Base-by-base conservation (phyloP, 257 asterid species). In the Solanum pinnatisectum region DNA sequence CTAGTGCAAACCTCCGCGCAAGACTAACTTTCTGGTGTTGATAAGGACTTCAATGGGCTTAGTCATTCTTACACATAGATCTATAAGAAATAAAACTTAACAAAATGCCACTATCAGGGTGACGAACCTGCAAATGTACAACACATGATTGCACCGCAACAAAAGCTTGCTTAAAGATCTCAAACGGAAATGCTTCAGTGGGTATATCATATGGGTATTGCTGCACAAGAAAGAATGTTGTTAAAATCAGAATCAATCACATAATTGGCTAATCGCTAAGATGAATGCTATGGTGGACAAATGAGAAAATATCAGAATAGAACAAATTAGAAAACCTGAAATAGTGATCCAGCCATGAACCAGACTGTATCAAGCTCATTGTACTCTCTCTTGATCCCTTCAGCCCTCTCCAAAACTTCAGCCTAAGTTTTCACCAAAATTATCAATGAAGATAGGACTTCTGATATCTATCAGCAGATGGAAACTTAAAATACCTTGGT, bases 281-380 rank as follows among this genome's bases (percentile, higher is more conserved):
- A 22, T 18, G n/a, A 49, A 27, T 18, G 32, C 20, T 18, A 82
- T 3, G 20, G 44, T 32, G 32, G 70, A 49, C 70, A 67, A 42
- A 12, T 13, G 63, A 79, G 33, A 40, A 89, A 56, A 46, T 35
- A 30, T 44, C 74, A 68, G 5, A 37, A 27, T 22, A 68, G 46
- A 35, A 65, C 46, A 65, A 83, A 49, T 90, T 82, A 63, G 68
- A 72, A 81, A 67, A 93, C 99, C 98, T 96, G 95, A 93, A 97
- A 97, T 72, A 97, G 90, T 9, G 99, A 97, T 63, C 99, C 99
- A 87, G 99, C 99, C 99, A 97, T 97, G 92, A 97, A 97, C 99
- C 99, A 97, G 88, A 97, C 98, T 22, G 99, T 97, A 92, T 97
- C 99, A 82, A 97, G 99, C 94, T 97, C 99, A 86, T 93, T 93